These are phyloP conservation scores for Steccherinum ochraceum DNA, from an alignment of 768 basidiomycete genomes.

Conservation along the genomic window DNA sequence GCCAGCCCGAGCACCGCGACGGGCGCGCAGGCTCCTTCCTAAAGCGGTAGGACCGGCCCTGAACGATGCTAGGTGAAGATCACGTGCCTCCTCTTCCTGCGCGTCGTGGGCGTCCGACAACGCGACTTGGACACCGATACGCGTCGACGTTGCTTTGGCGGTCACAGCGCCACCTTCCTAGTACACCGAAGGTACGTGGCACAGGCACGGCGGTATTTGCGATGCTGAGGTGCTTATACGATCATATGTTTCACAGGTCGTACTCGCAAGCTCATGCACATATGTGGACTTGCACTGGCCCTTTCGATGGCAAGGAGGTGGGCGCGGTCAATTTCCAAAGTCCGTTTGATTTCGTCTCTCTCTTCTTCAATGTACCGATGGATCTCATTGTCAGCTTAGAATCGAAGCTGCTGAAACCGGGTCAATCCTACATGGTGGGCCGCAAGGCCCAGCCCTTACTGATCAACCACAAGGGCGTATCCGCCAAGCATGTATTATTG, in stretches of 20 bases:
- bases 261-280: not conserved
- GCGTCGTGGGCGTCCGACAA: not conserved
- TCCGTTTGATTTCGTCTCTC: conserved; percentile 16
- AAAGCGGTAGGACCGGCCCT: not conserved
- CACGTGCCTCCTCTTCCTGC: not conserved
- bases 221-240: not conserved
- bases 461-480: conserved; percentile 59
- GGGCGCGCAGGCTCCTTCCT: not conserved
- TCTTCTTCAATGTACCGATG: not conserved
- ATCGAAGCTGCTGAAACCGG: conserved; percentile 58
- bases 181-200: too few relatives aligned
- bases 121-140: not conserved
- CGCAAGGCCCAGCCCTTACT: conserved; percentile 46
- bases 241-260: not conserved
- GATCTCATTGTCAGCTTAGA: conserved; percentile 25
- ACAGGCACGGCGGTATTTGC: not conserved
- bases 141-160: too few relatives aligned
- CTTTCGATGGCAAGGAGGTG: conserved; percentile 39
- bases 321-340: conserved; percentile 35
- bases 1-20: not conserved
- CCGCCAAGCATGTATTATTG: conserved; percentile 53
- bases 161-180: too few relatives aligned
- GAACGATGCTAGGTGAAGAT: not conserved
- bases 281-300: conserved; percentile 54
- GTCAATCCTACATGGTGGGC: conserved; percentile 47